These are phyloP conservation scores for Comarum palustre DNA, from an alignment of 306 rosid species.

Conservation along the genomic window DNA sequence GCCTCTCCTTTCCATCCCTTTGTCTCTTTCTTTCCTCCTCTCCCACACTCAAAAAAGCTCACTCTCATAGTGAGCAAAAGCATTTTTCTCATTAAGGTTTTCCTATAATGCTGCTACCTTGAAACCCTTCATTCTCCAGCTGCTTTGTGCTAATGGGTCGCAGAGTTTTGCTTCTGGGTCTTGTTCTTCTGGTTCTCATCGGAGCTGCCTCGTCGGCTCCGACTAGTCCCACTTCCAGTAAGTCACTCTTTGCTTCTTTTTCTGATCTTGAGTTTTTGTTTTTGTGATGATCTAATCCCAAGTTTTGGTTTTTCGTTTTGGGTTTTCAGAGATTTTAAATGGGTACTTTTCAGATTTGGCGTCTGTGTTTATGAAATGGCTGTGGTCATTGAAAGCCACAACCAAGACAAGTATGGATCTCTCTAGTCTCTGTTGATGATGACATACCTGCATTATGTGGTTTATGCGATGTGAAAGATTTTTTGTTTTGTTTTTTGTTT, in stretches of 20 bases:
- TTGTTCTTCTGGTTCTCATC: constrained; percentile 44
- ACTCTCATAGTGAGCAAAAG: not conserved
- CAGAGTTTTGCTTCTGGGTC: constrained; percentile 29
- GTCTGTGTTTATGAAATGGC: constrained; percentile 61
- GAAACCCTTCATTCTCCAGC: constrained; percentile 21
- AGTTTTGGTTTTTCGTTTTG: not conserved
- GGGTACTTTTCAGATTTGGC: constrained; percentile 70
- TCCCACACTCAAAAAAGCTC: constrained; percentile 27
- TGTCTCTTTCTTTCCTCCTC: constrained; percentile 32
- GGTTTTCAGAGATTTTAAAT: constrained; percentile 50
- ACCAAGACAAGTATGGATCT: constrained; percentile 68
- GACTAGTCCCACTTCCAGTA: constrained; percentile 61
- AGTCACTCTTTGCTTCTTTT: constrained; percentile 27
- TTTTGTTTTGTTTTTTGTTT: not conserved
- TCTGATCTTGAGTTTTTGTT: constrained; percentile 22
- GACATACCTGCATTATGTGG: constrained; percentile 10
- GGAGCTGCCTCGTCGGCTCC: constrained; percentile 51
- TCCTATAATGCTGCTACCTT: constrained; percentile 38
- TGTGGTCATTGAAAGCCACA: constrained; percentile 75
- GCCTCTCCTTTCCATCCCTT: constrained; percentile 11
- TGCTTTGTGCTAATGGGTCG: constrained; percentile 45
- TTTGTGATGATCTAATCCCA: not conserved
- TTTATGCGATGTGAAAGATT: constrained; percentile 23
- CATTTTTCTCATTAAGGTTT: constrained; percentile 41
- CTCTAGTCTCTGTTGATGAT: constrained; percentile 12